A percentile compares a stretch with the other conserved stretches of the same genome.
phyloP scores from a whole-genome alignment of 2,329 filamentous ascomycete genomes.

The Teratosphaeria destructans region DNA sequence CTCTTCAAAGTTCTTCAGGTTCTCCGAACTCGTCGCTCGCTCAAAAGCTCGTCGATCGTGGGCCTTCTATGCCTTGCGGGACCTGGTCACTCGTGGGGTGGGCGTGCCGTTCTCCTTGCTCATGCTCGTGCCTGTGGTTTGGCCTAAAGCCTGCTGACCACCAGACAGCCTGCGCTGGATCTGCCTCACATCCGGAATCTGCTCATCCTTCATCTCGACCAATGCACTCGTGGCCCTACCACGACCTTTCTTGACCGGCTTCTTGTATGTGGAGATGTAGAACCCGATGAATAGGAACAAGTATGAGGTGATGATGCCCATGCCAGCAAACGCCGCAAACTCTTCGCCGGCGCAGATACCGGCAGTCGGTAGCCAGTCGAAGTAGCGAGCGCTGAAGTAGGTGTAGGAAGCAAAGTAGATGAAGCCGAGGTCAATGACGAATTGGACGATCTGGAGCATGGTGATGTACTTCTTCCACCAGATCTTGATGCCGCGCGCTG shows the following conservation, averaged over 20 bases:
- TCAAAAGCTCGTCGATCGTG: slow-evolving; percentile 5
- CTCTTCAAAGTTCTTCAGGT: not conserved
- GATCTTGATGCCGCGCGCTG: slow-evolving; percentile 84
- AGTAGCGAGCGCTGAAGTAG: slow-evolving; percentile 92
- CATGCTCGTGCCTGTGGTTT: slow-evolving; percentile 18
- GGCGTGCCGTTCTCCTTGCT: slow-evolving; percentile 4
- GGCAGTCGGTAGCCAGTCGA: slow-evolving; percentile 67
- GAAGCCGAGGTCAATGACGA: slow-evolving; percentile 93
- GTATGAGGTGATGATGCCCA: slow-evolving; percentile 87
- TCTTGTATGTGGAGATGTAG: slow-evolving; percentile 94
- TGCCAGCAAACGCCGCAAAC: slow-evolving; percentile 87
- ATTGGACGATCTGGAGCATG: slow-evolving; percentile 91
- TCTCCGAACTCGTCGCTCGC: slow-evolving; percentile 5
- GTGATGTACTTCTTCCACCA: slow-evolving; percentile 99
- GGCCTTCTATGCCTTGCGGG: slow-evolving; percentile 54
- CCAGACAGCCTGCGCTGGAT: slow-evolving; percentile 43
- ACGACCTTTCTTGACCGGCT: slow-evolving; percentile 63
- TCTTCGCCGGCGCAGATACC: slow-evolving; percentile 91
- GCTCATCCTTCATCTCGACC: slow-evolving; percentile 71
- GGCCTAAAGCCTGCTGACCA: slow-evolving; percentile 25
- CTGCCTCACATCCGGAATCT: slow-evolving; percentile 47
- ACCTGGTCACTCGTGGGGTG: slow-evolving; percentile 50
- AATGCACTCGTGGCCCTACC: slow-evolving; percentile 73
- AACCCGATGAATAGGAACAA: slow-evolving; percentile 97
- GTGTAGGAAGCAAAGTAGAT: slow-evolving; percentile 99